These are phyloP conservation scores for Hirschioporus abietinus DNA, from an alignment of 768 basidiomycete genomes.

Conservation along the genomic window DNA sequence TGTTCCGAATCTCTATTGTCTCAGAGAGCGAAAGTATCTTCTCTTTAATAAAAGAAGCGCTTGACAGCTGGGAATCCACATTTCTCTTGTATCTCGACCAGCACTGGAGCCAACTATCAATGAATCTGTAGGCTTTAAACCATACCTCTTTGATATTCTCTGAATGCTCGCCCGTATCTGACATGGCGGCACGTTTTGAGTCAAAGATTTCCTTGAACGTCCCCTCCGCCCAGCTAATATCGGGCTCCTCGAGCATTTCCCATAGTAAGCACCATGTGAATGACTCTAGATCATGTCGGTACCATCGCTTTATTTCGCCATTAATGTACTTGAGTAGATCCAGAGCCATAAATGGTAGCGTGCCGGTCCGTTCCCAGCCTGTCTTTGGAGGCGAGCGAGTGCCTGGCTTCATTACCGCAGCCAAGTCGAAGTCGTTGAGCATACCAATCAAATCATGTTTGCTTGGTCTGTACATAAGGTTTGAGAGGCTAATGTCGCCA, in stretches of 20 bases:
- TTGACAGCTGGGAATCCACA: no score
- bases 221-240: no score
- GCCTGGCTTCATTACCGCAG: conserved; percentile 2
- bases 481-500: conserved; percentile 26
- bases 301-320: conserved; percentile 17
- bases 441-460: conserved; percentile 15
- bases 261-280: conserved; percentile 26
- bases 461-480: conserved; percentile 20
- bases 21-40: no score
- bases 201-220: no score
- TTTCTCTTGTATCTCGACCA: no score
- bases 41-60: no score
- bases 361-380: conserved; percentile 20
- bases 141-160: no score
- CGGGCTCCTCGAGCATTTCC: not conserved
- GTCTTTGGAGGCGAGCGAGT: not conserved
- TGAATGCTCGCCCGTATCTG: no score
- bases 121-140: no score
- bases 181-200: no score
- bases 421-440: conserved; percentile 15
- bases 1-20: no score
- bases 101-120: no score
- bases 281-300: conserved; percentile 29
- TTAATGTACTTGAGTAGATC: conserved; percentile 18
- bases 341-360: conserved; percentile 29